Base-by-base conservation (phyloP, 495 filamentous ascomycete genomes). In the Penicillium dipodomyicola region DNA sequence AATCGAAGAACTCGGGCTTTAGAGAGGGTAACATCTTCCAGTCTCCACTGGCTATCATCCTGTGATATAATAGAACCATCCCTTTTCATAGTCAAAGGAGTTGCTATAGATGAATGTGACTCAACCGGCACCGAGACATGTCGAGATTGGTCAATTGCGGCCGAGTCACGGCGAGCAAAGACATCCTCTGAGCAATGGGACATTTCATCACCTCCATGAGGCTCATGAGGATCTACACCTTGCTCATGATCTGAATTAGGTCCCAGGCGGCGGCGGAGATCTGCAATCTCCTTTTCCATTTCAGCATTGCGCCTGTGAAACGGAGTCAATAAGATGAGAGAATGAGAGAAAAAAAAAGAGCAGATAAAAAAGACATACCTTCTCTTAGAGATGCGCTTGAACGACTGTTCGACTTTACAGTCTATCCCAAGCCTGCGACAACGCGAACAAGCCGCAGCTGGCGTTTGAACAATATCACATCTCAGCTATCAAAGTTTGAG, bases 221-320 rank as follows among this genome's bases (percentile, higher is more conserved):
- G 48, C 3, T 60, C 64, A 53, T 66, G 66, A 30, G 52, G 45
- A 20, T 78, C 73, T 17, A 22, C 60, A n/a, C 49, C 33, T 45
- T 64, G 63, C 7, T 67, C 59, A 23, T 66, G 64, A 17, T 76
- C 69, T 22, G 63, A 62, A 54, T 67, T 65, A 23, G 61, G 63
- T 25, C 73, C 66, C 33, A 79, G 60, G n/a, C 71, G 72, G n/a
- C 70, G 70, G 35, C 76, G 76, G 57, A 79, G 76, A 59, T 76
- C 74, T 15, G 68, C 74, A 44, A 79, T 77, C 68, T 79, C 76
- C 57, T 67, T 71, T 66, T 79, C 76, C 76, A 79, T 79, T 47
- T 79, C 76, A 25, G 76, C 76, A 76, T 79, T 79, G 59, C 73
- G 76, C 51, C 75, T 80, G 50, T 52, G 15, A 29, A n/a, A 41